phyloP scores from a whole-genome alignment of 140 eudicot species.

The Flaveria floridana region DNA sequence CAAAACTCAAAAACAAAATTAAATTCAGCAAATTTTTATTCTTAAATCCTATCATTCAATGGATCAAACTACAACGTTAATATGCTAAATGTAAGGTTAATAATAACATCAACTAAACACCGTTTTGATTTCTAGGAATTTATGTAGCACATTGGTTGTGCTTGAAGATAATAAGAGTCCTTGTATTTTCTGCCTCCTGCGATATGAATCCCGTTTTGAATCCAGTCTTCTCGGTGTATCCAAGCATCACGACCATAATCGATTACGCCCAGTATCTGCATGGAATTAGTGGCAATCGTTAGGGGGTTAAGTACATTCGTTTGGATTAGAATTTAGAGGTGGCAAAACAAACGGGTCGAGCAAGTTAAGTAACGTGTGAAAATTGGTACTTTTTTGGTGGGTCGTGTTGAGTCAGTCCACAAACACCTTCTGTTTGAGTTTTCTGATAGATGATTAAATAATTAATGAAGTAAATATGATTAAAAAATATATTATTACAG shows the following conservation, averaged over 20 bases:
- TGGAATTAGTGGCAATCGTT: background rate
- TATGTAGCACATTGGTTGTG: slow-evolving; percentile 77
- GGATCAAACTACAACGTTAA: background rate
- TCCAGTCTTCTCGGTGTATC: slow-evolving; percentile 98
- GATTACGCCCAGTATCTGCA: slow-evolving; percentile 80
- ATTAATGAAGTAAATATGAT: background rate
- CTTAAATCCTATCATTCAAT: background rate
- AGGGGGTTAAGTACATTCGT: background rate
- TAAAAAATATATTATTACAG: background rate
- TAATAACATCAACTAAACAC: background rate
- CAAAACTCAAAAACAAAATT: background rate
- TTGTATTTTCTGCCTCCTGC: slow-evolving; percentile 79
- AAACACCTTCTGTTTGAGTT: background rate
- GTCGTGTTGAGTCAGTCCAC: background rate
- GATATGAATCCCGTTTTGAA: slow-evolving; percentile 70
- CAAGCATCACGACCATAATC: slow-evolving; percentile 84
- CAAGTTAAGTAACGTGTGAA: background rate
- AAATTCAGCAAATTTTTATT: background rate
- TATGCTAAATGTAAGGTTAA: background rate
- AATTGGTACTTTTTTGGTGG: background rate
- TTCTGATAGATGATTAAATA: background rate
- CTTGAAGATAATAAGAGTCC: slow-evolving; percentile 87
- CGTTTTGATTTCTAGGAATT: slow-evolving; percentile 40
- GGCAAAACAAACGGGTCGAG: background rate
- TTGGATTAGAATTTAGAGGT: background rate